These are phyloP conservation scores for Hymenoscyphus linearis DNA, from an alignment of 2,329 filamentous ascomycete genomes.

Conservation along the genomic window DNA sequence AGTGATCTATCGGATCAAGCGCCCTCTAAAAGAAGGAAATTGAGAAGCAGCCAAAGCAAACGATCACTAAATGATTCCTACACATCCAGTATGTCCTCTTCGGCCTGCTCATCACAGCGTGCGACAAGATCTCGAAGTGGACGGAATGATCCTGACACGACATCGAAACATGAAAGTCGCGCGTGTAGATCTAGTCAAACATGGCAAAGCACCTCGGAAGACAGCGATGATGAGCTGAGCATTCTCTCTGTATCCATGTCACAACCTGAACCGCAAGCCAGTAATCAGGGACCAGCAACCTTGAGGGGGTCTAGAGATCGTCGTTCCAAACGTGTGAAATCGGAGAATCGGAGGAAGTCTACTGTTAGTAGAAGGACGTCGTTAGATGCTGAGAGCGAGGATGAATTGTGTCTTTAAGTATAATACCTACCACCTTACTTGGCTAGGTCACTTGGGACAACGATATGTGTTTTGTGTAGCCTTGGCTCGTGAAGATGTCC, in stretches of 20 bases:
- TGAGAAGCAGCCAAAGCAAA: neutral
- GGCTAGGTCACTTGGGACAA: neutral
- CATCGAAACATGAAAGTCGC: constrained; percentile 16
- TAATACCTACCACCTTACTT: no score
- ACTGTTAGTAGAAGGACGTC: neutral
- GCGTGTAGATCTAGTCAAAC: constrained; percentile 18
- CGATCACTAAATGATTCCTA: neutral
- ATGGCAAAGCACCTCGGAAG: constrained; percentile 21
- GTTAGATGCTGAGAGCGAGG: constrained; percentile 25
- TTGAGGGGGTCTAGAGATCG: constrained; percentile 6
- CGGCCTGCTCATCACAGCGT: constrained; percentile 8
- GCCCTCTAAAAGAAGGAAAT: neutral
- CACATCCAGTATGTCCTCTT: neutral
- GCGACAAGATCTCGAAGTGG: neutral
- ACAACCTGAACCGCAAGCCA: constrained; percentile 5
- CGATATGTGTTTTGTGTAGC: neutral
- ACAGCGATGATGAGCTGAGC: constrained; percentile 31
- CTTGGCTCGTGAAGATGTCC: neutral
- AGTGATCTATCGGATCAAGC: neutral
- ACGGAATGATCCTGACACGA: constrained; percentile 9
- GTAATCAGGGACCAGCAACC: no score
- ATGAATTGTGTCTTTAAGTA: constrained; percentile 31
- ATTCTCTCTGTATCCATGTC: constrained; percentile 20
- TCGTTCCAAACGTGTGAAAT: constrained; percentile 1
- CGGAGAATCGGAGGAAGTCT: constrained; percentile 5